Percentiles rank a stretch among this genome's conserved stretches.
phyloP scores from a whole-genome alignment of 345 rosid species.

The Syzygium oleosum region DNA sequence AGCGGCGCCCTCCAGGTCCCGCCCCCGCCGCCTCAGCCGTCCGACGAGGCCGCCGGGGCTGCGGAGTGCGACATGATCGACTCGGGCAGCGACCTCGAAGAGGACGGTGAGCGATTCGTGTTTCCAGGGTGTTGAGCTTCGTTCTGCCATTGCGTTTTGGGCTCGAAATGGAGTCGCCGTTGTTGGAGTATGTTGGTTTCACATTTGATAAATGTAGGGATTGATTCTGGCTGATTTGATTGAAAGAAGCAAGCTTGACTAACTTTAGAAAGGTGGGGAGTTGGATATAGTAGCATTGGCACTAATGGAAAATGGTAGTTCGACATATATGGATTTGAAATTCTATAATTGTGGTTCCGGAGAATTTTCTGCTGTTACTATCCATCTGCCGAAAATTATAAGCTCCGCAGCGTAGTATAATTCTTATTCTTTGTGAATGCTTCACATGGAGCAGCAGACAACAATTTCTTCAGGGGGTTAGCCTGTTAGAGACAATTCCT shows the following conservation, averaged over 20 bases:
- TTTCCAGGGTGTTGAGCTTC: not conserved
- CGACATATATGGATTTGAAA: not conserved
- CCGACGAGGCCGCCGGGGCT: constrained; percentile 9
- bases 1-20: constrained; percentile 64
- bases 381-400: not conserved
- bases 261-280: not conserved
- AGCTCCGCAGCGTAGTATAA: not conserved
- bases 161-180: not conserved
- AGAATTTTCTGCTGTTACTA: not conserved
- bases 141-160: not conserved
- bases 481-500: not conserved
- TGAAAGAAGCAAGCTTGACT: not conserved
- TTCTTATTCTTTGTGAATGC: not conserved
- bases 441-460: not conserved
- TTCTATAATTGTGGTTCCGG: not conserved
- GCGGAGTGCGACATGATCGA: constrained; percentile 50
- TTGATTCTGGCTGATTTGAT: not conserved
- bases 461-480: not conserved
- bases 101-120: constrained; percentile 46
- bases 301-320: not conserved
- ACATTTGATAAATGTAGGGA: not conserved
- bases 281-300: not conserved
- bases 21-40: constrained; percentile 16
- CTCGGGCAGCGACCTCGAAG: constrained; percentile 91
- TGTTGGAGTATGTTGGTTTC: not conserved